Percentiles rank a stretch among this genome's conserved stretches.
Evolutionary conservation across 2,329 filamentous ascomycete genomes (phyloP).

Genomic region (Ceratocystis colombiana): DNA sequence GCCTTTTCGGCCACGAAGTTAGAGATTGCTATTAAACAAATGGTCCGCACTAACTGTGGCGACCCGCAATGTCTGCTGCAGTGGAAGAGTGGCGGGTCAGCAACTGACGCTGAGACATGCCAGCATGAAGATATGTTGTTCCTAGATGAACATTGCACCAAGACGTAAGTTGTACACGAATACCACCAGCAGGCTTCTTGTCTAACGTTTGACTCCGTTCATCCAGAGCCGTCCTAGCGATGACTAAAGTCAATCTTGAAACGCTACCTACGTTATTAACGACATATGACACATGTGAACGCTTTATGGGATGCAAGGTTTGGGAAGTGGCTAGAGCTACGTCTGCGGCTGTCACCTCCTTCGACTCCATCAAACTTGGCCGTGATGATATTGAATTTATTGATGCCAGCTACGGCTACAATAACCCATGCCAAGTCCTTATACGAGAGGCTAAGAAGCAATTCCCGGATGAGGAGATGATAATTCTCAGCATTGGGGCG

Average conservation of each 20-base stretch:
- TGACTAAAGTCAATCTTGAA: not conserved
- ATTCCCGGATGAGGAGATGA: slow-evolving; percentile 27
- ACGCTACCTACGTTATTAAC: slow-evolving; percentile 28
- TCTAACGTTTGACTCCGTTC: not conserved
- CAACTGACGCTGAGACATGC: not conserved
- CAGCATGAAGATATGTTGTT: not conserved
- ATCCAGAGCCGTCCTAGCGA: not conserved
- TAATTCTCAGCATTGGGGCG: slow-evolving; percentile 30
- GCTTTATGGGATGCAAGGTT: slow-evolving; percentile 28
- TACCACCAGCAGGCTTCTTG: fast-evolving
- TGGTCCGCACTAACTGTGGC: not conserved
- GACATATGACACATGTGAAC: slow-evolving; percentile 28
- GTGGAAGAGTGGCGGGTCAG: not conserved
- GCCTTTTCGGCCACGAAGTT: not conserved
- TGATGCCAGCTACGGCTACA: slow-evolving; percentile 31
- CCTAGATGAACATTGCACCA: not conserved
- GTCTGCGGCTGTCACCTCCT: slow-evolving; percentile 30
- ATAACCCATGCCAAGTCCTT: slow-evolving; percentile 31
- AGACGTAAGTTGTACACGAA: not conserved
- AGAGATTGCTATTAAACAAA: not conserved
- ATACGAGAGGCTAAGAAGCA: slow-evolving; percentile 29
- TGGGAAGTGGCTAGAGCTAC: slow-evolving; percentile 31
- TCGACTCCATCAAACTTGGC: slow-evolving; percentile 30
- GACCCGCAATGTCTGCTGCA: not conserved
- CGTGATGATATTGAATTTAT: slow-evolving; percentile 30